Conservation (phyloP, 2,329 filamentous ascomycete genomes). For the Colletotrichum gloeosporioides region DNA sequence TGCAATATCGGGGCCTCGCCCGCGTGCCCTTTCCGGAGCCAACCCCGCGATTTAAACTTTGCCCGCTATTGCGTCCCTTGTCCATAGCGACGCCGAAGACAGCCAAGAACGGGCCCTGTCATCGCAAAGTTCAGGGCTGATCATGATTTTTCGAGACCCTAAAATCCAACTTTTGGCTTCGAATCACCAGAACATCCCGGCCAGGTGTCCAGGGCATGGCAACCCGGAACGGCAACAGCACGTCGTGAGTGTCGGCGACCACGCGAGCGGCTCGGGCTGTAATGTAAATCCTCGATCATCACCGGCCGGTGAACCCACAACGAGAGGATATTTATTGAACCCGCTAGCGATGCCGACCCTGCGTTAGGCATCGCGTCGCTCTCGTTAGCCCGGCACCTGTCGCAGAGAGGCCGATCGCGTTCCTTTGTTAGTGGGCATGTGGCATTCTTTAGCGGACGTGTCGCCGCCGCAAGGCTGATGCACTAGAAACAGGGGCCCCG, state of each 20-base stretch:
- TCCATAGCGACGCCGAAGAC: background rate
- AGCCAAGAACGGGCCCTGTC: background rate
- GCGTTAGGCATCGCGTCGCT: background rate
- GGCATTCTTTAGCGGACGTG: background rate
- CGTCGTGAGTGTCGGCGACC: background rate
- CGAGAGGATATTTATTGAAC: background rate
- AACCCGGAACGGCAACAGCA: background rate
- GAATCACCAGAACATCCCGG: background rate
- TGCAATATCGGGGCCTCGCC: background rate
- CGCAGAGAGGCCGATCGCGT: background rate
- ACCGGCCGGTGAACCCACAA: background rate
- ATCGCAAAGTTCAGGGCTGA: background rate
- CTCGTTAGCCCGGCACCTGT: background rate
- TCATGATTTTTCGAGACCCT: background rate
- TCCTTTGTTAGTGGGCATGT: background rate
- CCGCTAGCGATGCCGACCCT: background rate
- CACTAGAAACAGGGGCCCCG: background rate
- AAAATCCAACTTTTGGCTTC: background rate
- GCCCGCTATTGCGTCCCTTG: background rate
- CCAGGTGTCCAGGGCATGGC: background rate
- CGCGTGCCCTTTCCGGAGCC: background rate
- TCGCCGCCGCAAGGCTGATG: background rate
- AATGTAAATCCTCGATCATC: background rate
- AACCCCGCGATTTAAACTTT: constrained; percentile 15
- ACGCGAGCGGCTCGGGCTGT: background rate